These are phyloP conservation scores for Ophiostoma tasmaniense DNA, from an alignment of 2,329 filamentous ascomycete species.

Conservation along the genomic window DNA sequence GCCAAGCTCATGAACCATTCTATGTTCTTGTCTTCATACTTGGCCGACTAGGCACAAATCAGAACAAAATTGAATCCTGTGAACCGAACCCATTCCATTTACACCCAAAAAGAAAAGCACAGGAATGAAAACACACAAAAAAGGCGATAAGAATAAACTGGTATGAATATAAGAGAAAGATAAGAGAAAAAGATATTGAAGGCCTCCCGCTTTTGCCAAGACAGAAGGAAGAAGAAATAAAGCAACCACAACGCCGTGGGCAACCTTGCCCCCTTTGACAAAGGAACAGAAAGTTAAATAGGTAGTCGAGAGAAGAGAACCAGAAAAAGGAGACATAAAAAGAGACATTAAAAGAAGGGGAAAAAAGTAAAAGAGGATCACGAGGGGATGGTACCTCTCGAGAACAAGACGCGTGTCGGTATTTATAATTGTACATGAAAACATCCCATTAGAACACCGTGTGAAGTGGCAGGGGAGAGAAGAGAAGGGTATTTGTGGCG, in stretches of 20 bases:
- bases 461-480: background rate
- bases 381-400: no score
- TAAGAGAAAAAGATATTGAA: slow-evolving; percentile 1
- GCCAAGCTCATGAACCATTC: background rate
- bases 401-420: background rate
- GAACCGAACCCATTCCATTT: background rate
- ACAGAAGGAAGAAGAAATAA: slow-evolving; percentile 6
- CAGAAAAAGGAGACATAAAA: background rate
- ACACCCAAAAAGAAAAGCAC: background rate
- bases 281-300: background rate
- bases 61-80: background rate
- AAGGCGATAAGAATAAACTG: background rate
- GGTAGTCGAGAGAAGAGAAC: background rate
- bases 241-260: slow-evolving; percentile 5
- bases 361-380: background rate
- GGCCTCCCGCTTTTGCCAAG: slow-evolving; percentile 9
- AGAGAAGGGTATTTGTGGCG: background rate
- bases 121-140: background rate
- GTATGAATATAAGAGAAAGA: background rate
- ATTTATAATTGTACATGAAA: background rate
- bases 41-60: background rate
- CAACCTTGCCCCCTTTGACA: slow-evolving; percentile 3
- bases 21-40: background rate
- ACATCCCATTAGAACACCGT: background rate
- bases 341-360: background rate